Evolutionary conservation across 2,329 filamentous ascomycete genomes (phyloP).

Genomic region (Ophiostoma ips): DNA sequence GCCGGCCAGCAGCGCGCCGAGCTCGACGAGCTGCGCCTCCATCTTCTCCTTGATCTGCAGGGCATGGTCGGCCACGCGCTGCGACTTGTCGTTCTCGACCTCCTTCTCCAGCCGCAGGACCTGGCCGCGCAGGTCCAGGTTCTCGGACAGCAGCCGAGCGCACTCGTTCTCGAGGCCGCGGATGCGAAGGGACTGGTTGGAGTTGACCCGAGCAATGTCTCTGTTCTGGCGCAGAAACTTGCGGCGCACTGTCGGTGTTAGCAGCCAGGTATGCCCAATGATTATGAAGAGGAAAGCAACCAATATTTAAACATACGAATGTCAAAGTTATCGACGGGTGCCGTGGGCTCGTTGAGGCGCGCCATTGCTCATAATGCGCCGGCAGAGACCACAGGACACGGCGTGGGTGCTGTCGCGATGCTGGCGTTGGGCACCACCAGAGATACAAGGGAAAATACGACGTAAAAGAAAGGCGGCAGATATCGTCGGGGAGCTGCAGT

Average conservation of each 20-base stretch:
- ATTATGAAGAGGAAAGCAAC: too few relatives aligned
- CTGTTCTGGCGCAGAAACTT: conserved; percentile 73
- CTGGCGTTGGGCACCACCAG: background rate
- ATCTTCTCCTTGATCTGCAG: conserved; percentile 56
- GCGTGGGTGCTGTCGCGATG: conserved; percentile 6
- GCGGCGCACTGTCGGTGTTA: conserved; percentile 46
- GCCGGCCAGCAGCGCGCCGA: conserved; percentile 50
- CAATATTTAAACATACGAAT: too few relatives aligned
- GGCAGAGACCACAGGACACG: conserved; percentile 7
- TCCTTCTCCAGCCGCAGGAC: conserved; percentile 57
- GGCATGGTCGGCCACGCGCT: conserved; percentile 50
- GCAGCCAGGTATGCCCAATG: background rate
- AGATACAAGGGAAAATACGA: too few relatives aligned
- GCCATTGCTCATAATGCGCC: conserved; percentile 46
- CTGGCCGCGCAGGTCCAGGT: conserved; percentile 57
- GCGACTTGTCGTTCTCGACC: conserved; percentile 45
- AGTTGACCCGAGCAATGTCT: conserved; percentile 69
- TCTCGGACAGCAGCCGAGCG: conserved; percentile 62
- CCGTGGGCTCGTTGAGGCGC: conserved; percentile 61
- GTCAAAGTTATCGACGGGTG: conserved; percentile 56
- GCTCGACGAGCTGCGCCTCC: conserved; percentile 58
- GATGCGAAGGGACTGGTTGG: conserved; percentile 62
- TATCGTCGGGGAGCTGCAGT: too few relatives aligned
- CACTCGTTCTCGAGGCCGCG: conserved; percentile 63
- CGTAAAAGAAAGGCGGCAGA: background rate